Evolutionary conservation across 306 rosid genomes (phyloP).

Genomic region (Pueraria montana): DNA sequence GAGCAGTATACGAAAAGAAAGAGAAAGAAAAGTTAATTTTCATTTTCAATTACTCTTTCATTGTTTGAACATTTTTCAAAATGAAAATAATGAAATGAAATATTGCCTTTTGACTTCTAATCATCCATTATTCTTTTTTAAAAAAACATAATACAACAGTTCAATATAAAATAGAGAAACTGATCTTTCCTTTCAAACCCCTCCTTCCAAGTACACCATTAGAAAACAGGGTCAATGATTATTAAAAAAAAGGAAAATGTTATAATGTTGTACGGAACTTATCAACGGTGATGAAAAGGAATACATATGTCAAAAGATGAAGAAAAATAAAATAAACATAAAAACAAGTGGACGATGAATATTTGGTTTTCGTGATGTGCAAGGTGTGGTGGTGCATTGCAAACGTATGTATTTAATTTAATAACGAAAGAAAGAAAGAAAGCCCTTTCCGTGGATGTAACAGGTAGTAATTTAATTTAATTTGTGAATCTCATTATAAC

Average conservation of each 20-base stretch:
- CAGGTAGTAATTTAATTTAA: neutral
- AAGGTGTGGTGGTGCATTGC: neutral
- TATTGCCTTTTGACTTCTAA: neutral
- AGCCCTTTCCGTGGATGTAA: neutral
- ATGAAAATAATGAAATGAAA: neutral
- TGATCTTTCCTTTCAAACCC: neutral
- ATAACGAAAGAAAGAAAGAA: neutral
- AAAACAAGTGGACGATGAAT: neutral
- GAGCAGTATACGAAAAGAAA: neutral
- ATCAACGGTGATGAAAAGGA: neutral
- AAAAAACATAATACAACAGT: neutral
- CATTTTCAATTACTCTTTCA: neutral
- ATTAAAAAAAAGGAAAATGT: neutral
- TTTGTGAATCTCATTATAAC: neutral
- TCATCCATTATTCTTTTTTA: neutral
- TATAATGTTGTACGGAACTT: neutral
- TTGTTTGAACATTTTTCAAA: neutral
- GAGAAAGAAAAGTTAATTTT: neutral
- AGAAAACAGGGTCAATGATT: neutral
- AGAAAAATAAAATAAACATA: neutral
- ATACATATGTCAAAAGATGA: neutral
- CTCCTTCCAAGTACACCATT: neutral
- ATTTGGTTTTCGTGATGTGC: conserved; percentile 18
- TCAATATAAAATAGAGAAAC: neutral
- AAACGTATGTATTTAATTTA: neutral